These are phyloP conservation scores for Phyllosticta citrichinensis DNA, from an alignment of 2,329 filamentous ascomycete species.

Conservation along the genomic window DNA sequence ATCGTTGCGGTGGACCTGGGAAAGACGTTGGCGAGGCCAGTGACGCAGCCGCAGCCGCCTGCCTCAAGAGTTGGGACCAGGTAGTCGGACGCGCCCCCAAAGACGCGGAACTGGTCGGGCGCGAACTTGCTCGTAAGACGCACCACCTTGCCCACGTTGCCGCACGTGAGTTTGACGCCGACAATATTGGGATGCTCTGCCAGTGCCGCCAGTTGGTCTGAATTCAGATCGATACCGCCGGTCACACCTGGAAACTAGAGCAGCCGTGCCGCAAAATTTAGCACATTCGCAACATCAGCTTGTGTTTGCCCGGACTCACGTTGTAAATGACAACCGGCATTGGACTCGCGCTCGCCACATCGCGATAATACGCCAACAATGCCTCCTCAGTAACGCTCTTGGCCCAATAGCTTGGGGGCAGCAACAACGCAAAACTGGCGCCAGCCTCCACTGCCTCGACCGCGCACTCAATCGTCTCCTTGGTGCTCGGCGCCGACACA, in stretches of 20 bases:
- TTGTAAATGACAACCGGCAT: conserved; percentile 22
- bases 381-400: conserved; percentile 27
- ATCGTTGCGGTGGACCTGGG: conserved; percentile 27
- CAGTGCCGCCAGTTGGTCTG: conserved; percentile 47
- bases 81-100: conserved; percentile 60
- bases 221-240: conserved; percentile 59
- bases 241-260: conserved; percentile 53
- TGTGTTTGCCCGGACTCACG: conserved; percentile 11
- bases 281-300: neutral
- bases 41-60: conserved; percentile 42
- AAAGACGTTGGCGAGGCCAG: conserved; percentile 36
- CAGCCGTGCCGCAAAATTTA: neutral
- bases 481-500: conserved; percentile 31
- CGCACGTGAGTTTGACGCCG: conserved; percentile 57
- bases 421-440: conserved; percentile 29
- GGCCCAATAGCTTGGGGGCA: conserved; percentile 34
- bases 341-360: conserved; percentile 27
- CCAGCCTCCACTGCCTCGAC: conserved; percentile 30
- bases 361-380: conserved; percentile 27
- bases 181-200: conserved; percentile 48
- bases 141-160: conserved; percentile 50
- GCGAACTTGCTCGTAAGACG: conserved; percentile 44
- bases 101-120: conserved; percentile 50
- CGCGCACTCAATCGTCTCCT: conserved; percentile 27
- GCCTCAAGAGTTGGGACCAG: conserved; percentile 41